Evolutionary conservation across 208 protist genomes (phyloP).

Genomic region (Wallacemonas sp.): DNA sequence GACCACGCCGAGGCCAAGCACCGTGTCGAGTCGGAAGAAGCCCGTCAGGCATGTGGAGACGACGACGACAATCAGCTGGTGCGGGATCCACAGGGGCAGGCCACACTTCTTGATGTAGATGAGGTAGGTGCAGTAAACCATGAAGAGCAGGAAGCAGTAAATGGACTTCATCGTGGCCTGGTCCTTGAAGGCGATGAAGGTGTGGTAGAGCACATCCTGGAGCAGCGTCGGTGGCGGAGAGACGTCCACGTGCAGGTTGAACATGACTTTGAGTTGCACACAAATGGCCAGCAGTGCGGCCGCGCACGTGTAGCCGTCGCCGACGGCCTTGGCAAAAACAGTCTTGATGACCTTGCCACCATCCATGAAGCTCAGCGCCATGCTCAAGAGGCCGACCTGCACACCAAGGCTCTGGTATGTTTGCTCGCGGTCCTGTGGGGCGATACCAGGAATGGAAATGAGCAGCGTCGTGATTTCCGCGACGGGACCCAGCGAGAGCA

Average conservation of each 20-base stretch:
- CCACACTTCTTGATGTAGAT: constrained; percentile 47
- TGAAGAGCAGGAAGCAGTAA: constrained; percentile 50
- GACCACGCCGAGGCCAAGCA: constrained; percentile 32
- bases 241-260: constrained; percentile 36
- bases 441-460: constrained; percentile 48
- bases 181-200: constrained; percentile 29
- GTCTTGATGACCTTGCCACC: constrained; percentile 61
- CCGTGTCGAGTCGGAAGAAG: constrained; percentile 31
- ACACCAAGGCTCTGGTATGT: constrained; percentile 45
- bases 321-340: constrained; percentile 55
- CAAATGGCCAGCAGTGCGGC: constrained; percentile 48
- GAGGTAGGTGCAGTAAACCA: constrained; percentile 48
- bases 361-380: constrained; percentile 50
- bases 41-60: constrained; percentile 46
- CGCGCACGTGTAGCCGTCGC: constrained; percentile 60
- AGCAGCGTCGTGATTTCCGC: constrained; percentile 60
- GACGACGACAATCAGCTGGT: constrained; percentile 66
- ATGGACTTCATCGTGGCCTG: constrained; percentile 30
- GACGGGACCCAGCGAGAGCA: constrained; percentile 45
- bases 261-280: constrained; percentile 53
- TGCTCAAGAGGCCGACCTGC: constrained; percentile 48
- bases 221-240: constrained; percentile 28
- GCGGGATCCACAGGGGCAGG: constrained; percentile 56
- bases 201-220: constrained; percentile 38
- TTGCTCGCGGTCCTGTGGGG: constrained; percentile 23